These are phyloP conservation scores for Globisporangium middletonii DNA, from an alignment of 352 stramenopile genomes.

Conservation along the genomic window DNA sequence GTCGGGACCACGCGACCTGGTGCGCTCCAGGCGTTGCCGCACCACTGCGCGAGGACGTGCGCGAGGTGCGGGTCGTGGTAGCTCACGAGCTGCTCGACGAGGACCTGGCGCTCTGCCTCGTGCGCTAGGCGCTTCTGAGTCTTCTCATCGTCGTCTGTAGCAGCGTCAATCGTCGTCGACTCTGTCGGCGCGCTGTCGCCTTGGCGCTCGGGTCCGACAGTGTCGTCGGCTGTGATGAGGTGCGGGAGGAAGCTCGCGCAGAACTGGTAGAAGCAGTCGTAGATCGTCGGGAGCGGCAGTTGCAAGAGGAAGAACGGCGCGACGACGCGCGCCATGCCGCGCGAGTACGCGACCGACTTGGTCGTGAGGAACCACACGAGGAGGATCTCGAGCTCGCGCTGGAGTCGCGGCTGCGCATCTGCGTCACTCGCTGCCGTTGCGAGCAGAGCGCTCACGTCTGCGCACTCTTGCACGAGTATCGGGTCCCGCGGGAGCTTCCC, in stretches of 20 bases:
- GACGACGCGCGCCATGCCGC: conserved; percentile 71
- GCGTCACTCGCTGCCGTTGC: conserved; percentile 1
- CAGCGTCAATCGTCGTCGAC: neutral
- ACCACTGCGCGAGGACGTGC: conserved; percentile 70
- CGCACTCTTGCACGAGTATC: conserved; percentile 52
- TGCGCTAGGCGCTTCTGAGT: conserved; percentile 11
- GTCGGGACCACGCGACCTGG: conserved; percentile 43
- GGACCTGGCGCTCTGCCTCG: conserved; percentile 39
- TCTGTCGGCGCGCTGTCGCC: too few species aligned
- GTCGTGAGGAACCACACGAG: conserved; percentile 80
- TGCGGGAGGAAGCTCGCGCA: conserved; percentile 67
- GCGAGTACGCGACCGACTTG: conserved; percentile 67
- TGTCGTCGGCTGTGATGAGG: conserved; percentile 43
- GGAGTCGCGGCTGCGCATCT: conserved; percentile 24
- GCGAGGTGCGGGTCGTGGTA: conserved; percentile 70
- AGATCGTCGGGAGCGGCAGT: conserved; percentile 68
- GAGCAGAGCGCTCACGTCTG: conserved; percentile 34
- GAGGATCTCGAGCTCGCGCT: conserved; percentile 66
- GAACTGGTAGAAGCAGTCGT: conserved; percentile 86
- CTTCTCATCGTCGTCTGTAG: conserved; percentile 18
- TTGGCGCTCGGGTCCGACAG: too few species aligned
- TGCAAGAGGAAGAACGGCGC: conserved; percentile 68
- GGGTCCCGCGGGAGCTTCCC: conserved; percentile 60
- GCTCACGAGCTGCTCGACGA: conserved; percentile 64
- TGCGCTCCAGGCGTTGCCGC: conserved; percentile 57